phyloP scores from a whole-genome alignment of 129 eudicot species.

The Deinandra increscens region DNA sequence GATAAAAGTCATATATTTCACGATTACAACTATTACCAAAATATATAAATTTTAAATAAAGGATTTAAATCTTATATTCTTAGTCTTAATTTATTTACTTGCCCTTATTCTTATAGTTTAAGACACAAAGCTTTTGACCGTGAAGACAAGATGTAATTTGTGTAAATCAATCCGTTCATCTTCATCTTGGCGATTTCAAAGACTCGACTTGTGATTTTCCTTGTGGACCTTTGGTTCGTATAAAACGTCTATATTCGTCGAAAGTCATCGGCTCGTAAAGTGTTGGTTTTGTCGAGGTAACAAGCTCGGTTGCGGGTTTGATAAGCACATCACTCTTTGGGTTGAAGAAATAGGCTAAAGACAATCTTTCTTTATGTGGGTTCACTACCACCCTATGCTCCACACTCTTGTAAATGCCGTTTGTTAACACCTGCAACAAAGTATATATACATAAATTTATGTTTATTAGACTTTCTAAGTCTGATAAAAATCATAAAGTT shows the following conservation, averaged over 20 bases:
- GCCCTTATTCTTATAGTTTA: background rate
- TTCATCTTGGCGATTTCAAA: conserved; percentile 40
- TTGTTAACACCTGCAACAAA: conserved; percentile 60
- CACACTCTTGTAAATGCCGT: conserved; percentile 69
- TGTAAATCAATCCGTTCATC: conserved; percentile 12
- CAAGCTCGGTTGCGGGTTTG: conserved; percentile 54
- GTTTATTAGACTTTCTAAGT: no score
- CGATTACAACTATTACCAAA: background rate
- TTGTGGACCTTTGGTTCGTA: conserved; percentile 71
- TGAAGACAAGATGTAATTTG: background rate
- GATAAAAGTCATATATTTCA: background rate
- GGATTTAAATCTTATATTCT: background rate
- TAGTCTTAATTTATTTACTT: background rate
- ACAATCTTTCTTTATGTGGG: conserved; percentile 60
- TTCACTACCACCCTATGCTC: conserved; percentile 88
- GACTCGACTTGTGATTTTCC: conserved; percentile 85
- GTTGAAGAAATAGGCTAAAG: conserved; percentile 79
- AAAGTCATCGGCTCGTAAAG: conserved; percentile 70
- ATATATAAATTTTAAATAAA: background rate
- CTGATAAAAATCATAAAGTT: no score
- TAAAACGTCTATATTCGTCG: conserved; percentile 66
- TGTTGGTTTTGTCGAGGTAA: conserved; percentile 58
- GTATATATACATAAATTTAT: background rate
- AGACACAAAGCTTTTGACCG: background rate
- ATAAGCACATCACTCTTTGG: conserved; percentile 70